phyloP scores from a whole-genome alignment of 2,329 filamentous ascomycete species.

The Rhinocladiella similis region DNA sequence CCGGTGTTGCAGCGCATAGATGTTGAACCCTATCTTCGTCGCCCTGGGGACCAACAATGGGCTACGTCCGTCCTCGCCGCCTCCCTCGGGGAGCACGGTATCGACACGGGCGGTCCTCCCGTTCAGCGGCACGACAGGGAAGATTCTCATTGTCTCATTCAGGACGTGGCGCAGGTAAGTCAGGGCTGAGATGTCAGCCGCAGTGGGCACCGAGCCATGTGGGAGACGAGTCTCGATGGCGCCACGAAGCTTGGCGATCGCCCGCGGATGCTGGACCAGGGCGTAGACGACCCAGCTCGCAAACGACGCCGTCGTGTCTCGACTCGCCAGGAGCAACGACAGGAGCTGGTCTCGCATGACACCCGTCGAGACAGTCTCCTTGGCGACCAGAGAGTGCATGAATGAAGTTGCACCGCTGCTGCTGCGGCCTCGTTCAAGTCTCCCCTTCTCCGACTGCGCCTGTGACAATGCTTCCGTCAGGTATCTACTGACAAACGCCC shows the following conservation, averaged over 20 bases:
- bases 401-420: constrained; percentile 14
- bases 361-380: constrained; percentile 20
- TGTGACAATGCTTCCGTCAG: constrained; percentile 1
- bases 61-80: constrained; percentile 46
- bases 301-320: constrained; percentile 38
- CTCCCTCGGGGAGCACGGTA: constrained; percentile 48
- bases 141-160: constrained; percentile 43
- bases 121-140: constrained; percentile 41
- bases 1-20: constrained; percentile 39
- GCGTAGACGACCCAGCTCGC: constrained; percentile 34
- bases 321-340: constrained; percentile 36
- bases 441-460: not conserved
- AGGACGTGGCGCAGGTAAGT: constrained; percentile 25
- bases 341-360: constrained; percentile 33
- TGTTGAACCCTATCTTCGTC: constrained; percentile 43
- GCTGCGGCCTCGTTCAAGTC: constrained; percentile 19
- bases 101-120: constrained; percentile 40
- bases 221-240: constrained; percentile 21
- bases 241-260: constrained; percentile 11
- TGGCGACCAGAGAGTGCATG: constrained; percentile 25
- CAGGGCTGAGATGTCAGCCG: constrained; percentile 5
- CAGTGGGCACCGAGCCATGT: constrained; percentile 17
- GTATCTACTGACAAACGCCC: constrained; percentile 5
- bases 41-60: constrained; percentile 52
- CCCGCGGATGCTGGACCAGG: constrained; percentile 28